A percentile compares a stretch with the other conserved stretches of the same genome.
Evolutionary conservation across 2,329 filamentous ascomycete species (phyloP).

Genomic region (Xylaria sp.): DNA sequence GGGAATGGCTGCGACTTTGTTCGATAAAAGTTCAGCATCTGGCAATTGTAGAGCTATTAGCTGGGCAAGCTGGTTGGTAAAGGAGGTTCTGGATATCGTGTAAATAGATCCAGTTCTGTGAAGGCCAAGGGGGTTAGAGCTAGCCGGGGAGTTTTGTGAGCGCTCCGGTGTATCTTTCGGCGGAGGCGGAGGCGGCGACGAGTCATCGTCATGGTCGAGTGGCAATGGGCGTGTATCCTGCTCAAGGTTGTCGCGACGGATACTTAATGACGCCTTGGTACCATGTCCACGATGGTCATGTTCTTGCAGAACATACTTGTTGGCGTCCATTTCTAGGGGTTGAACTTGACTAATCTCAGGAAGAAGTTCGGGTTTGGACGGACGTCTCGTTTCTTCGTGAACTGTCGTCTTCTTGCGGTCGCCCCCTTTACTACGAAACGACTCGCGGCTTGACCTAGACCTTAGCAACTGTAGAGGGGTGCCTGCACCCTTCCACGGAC

Average conservation of each 20-base stretch:
- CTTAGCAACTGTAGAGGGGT: constrained; percentile 40
- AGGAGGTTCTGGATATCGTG: constrained; percentile 85
- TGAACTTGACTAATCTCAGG: constrained; percentile 48
- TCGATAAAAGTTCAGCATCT: constrained; percentile 75
- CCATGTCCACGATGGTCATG: constrained; percentile 59
- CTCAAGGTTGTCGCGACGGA: constrained; percentile 53
- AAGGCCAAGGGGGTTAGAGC: constrained; percentile 62
- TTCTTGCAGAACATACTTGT: constrained; percentile 70
- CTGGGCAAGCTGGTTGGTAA: constrained; percentile 87
- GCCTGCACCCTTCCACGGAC: constrained; percentile 65
- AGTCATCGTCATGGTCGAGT: constrained; percentile 28
- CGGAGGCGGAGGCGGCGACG: constrained; percentile 36
- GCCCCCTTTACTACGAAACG: constrained; percentile 22
- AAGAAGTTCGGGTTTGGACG: constrained; percentile 36
- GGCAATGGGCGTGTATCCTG: constrained; percentile 40
- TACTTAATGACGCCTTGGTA: constrained; percentile 56
- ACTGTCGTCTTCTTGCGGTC: constrained; percentile 20
- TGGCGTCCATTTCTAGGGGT: constrained; percentile 60
- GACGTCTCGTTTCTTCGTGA: constrained; percentile 13
- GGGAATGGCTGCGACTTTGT: constrained; percentile 76
- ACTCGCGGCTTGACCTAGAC: constrained; percentile 31
- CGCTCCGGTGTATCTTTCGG: constrained; percentile 52
- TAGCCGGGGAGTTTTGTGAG: constrained; percentile 49
- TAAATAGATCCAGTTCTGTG: constrained; percentile 82
- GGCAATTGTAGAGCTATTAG: constrained; percentile 86